phyloP scores from a whole-genome alignment of 805 yeast genomes.

The Starmerella asiatica region DNA sequence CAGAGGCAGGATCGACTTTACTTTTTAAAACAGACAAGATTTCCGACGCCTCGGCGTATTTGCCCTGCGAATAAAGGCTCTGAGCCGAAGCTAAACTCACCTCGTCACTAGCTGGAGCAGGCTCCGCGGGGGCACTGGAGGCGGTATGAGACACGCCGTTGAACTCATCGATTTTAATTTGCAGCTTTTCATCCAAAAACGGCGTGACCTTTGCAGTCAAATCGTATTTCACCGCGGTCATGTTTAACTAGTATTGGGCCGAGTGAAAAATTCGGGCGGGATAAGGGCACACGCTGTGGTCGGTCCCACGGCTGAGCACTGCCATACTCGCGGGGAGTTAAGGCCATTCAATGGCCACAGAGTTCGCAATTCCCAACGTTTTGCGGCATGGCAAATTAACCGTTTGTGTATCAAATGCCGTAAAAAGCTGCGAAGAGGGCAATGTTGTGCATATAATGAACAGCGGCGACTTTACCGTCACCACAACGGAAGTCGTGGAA shows the following conservation, averaged over 20 bases:
- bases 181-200: slow-evolving; percentile 49
- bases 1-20: slow-evolving; percentile 35
- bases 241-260: neutral
- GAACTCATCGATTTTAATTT: slow-evolving; percentile 40
- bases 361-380: slow-evolving; percentile 4
- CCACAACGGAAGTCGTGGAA: slow-evolving; percentile 7
- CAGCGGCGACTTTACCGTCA: slow-evolving; percentile 4
- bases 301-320: neutral
- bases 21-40: slow-evolving; percentile 9
- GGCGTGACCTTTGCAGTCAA: slow-evolving; percentile 42
- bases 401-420: neutral
- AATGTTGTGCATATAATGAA: slow-evolving; percentile 3
- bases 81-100: slow-evolving; percentile 25
- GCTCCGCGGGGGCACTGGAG: neutral
- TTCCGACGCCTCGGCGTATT: slow-evolving; percentile 29
- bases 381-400: slow-evolving; percentile 3
- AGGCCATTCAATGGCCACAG: neutral
- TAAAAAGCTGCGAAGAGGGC: neutral
- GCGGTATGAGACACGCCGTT: slow-evolving; percentile 28
- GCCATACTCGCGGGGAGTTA: neutral
- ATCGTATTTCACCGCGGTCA: slow-evolving; percentile 31
- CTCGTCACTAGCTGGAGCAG: slow-evolving; percentile 1
- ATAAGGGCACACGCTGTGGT: no score
- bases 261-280: slow-evolving; percentile 2
- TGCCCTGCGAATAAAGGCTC: slow-evolving; percentile 27